Evolutionary conservation across 2,329 filamentous ascomycete genomes (phyloP), one percentile per base, ranked within the genome.

Genomic region (Ascosphaera aggregata): DNA sequence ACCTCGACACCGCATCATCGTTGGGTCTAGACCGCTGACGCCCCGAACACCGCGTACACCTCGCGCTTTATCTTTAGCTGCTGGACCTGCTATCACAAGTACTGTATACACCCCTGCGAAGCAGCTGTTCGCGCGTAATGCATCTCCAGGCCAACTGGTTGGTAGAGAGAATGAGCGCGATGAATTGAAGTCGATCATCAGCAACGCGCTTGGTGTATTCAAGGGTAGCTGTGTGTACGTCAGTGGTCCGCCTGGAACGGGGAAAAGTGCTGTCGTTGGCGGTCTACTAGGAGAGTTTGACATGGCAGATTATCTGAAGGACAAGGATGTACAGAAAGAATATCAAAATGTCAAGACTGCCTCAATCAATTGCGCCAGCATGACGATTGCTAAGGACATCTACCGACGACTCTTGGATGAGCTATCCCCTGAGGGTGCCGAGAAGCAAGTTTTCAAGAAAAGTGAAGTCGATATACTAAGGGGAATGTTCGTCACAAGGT

Each of bases 341-440:
- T 15, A 9, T 31, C 27, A 15, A 15, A 9, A 31, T 9, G 62
- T 89, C 39, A 73, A 71, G 49, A 73, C 76, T 39, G 74, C 75
- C 2, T 86, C 85, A 51, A 69, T 98, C 64, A 98, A 98, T 55
- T 98, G 89, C 59, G 94, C 94, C 75, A 93, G 85, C 57, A 75
- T 94, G 57, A 91, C 89, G 51, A 81, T 74, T 24, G 80, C 84
- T 2, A 75, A 73, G 46, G 85, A 94, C 52, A 66, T 98, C 17
- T 92, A 91, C 56, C 67, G 69, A 44, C 85, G 76, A 16, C 62
- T 98, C 15, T 59, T 86, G 9, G 74, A 80, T 46, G 67, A 70
- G 40, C 71, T 86, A 34, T 62, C 76, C 41, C 67, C 67, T 9
- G 65, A 74, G 40, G 64, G 67, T 22, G 27, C 27, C 15, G 68